Evolutionary conservation across 768 basidiomycete species (phyloP).

Genomic region (Cytidiella melzeri): DNA sequence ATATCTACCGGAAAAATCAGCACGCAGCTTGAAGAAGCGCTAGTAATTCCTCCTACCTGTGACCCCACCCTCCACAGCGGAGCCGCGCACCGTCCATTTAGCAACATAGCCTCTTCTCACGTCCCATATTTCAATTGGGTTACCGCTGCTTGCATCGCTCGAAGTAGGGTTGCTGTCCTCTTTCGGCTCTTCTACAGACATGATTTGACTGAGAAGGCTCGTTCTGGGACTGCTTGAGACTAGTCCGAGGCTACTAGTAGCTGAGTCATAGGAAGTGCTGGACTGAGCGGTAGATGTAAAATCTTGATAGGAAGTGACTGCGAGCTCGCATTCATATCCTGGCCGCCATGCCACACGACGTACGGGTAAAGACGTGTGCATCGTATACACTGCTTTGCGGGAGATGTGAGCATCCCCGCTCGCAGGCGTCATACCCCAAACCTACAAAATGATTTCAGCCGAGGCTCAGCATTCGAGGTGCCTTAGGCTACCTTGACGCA

Average conservation of each 20-base stretch:
- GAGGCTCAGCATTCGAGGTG: constrained; percentile 1
- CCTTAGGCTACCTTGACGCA: constrained; percentile 56
- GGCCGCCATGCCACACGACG: constrained; percentile 76
- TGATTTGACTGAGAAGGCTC: not conserved
- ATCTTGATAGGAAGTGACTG: constrained; percentile 62
- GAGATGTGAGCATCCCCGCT: constrained; percentile 42
- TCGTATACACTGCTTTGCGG: constrained; percentile 58
- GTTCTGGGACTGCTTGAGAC: constrained; percentile 18
- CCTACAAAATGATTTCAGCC: constrained; percentile 29
- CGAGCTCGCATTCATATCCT: constrained; percentile 67
- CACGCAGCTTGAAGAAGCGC: not conserved
- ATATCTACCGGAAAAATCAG: constrained; percentile 41
- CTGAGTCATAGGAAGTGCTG: constrained; percentile 7
- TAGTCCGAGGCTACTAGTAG: not conserved
- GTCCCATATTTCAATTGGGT: constrained; percentile 83
- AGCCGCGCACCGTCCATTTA: constrained; percentile 72
- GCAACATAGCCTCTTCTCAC: constrained; percentile 74
- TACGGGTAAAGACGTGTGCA: constrained; percentile 72
- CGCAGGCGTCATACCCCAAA: constrained; percentile 65
- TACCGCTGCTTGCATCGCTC: constrained; percentile 31
- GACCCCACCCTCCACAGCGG: constrained; percentile 62
- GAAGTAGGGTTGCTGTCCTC: constrained; percentile 8
- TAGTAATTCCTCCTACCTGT: constrained; percentile 48
- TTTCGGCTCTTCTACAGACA: constrained; percentile 6
- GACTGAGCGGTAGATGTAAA: constrained; percentile 32